phyloP scores from a whole-genome alignment of 768 basidiomycete species.

The Crucibulum laeve region DNA sequence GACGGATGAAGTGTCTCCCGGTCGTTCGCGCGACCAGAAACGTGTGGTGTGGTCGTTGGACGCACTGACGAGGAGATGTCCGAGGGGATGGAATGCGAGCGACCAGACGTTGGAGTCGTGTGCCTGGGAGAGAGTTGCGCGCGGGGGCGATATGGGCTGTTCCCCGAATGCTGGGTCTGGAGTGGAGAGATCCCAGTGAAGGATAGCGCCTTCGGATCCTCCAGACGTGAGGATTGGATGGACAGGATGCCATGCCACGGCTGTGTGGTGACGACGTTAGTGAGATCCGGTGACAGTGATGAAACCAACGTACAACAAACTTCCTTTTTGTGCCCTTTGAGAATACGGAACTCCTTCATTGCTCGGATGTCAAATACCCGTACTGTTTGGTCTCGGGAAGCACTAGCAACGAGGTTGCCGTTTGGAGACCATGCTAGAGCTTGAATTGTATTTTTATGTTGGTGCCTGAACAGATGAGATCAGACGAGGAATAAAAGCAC shows the following conservation, averaged over 20 bases:
- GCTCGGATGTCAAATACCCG: conserved; percentile 97
- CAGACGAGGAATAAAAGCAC: neutral
- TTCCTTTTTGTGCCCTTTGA: conserved; percentile 98
- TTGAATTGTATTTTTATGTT: conserved; percentile 97
- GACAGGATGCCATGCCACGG: conserved; percentile 93
- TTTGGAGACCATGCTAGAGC: conserved; percentile 91
- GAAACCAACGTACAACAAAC: conserved; percentile 76
- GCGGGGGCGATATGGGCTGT: conserved; percentile 49
- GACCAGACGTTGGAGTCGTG: conserved; percentile 99
- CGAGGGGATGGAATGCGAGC: conserved; percentile 91
- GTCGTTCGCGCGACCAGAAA: conserved; percentile 95
- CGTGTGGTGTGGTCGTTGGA: conserved; percentile 99
- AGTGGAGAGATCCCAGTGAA: conserved; percentile 89
- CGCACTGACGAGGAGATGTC: conserved; percentile 88
- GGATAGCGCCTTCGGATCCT: conserved; percentile 89
- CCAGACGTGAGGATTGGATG: conserved; percentile 92
- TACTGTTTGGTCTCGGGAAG: conserved; percentile 91
- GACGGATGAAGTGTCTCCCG: conserved; percentile 75
- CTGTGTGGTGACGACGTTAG: conserved; percentile 32
- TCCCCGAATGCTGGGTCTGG: conserved; percentile 43
- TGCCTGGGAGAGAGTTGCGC: conserved; percentile 87
- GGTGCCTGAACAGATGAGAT: conserved; percentile 54
- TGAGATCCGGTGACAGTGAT: neutral
- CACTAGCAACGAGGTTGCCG: conserved; percentile 91
- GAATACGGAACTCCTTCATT: conserved; percentile 90